These are phyloP conservation scores for Cyberlindnera samutprakarnensis DNA, from an alignment of 805 yeast genomes.

Conservation along the genomic window DNA sequence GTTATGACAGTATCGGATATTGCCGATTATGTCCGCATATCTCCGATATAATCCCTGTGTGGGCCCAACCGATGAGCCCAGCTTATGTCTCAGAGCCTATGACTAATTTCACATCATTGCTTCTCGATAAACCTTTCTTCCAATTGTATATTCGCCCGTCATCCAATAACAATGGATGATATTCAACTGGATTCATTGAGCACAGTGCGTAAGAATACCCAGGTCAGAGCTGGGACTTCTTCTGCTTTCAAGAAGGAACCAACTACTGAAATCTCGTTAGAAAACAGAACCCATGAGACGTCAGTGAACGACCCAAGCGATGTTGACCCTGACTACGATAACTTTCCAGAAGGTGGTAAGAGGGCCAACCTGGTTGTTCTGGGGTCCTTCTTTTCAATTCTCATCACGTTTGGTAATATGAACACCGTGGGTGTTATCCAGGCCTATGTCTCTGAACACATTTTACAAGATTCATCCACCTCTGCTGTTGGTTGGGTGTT, in stretches of 20 bases:
- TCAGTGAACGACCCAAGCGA: background rate
- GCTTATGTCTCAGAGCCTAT: background rate
- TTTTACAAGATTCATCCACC: slow-evolving; percentile 36
- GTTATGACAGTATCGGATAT: no score
- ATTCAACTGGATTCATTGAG: background rate
- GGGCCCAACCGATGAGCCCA: no score
- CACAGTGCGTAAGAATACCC: background rate
- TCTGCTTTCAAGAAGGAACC: background rate
- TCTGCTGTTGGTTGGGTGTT: slow-evolving; percentile 66
- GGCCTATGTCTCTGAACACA: slow-evolving; percentile 50
- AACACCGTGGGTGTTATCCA: slow-evolving; percentile 64
- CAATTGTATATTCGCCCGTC: background rate
- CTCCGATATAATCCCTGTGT: no score
- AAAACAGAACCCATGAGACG: background rate
- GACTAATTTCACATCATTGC: no score
- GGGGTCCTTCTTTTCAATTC: slow-evolving; percentile 44
- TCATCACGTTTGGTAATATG: slow-evolving; percentile 54
- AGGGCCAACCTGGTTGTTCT: slow-evolving; percentile 27
- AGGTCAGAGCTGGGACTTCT: background rate
- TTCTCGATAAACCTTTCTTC: background rate
- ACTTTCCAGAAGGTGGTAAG: slow-evolving; percentile 43
- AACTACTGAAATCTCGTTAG: background rate
- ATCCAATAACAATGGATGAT: background rate
- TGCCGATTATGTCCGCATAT: no score
- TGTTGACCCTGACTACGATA: slow-evolving; percentile 19